Conservation (phyloP, 139 green algal genomes). For the Closterium sp. region DNA sequence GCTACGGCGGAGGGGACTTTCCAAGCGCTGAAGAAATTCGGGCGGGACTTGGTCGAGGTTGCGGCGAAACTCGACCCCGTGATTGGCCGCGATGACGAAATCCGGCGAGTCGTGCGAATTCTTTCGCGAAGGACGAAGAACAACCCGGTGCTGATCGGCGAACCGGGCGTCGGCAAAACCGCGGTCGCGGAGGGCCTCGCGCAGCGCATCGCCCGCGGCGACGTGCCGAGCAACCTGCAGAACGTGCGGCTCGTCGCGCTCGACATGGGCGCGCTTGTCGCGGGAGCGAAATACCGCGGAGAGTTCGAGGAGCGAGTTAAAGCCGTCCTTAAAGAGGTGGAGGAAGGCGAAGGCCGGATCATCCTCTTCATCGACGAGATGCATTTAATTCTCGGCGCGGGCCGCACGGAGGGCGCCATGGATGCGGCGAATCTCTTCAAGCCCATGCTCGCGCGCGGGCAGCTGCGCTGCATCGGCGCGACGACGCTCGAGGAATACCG, state of each 20-base stretch:
- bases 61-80: constrained; percentile 59
- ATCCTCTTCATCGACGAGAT: constrained; percentile 97
- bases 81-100: constrained; percentile 58
- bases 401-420: constrained; percentile 74
- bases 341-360: constrained; percentile 64
- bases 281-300: constrained; percentile 85
- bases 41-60: constrained; percentile 53
- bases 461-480: constrained; percentile 88
- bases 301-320: constrained; percentile 96
- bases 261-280: constrained; percentile 89
- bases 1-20: constrained; percentile 32
- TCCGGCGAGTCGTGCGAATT: constrained; percentile 53
- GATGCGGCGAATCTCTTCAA: constrained; percentile 96
- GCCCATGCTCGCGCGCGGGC: constrained; percentile 89
- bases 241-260: constrained; percentile 72
- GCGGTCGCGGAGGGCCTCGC: constrained; percentile 82
- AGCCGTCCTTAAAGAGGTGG: constrained; percentile 73
- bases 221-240: constrained; percentile 69
- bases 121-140: constrained; percentile 55
- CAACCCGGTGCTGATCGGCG: constrained; percentile 74
- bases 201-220: constrained; percentile 79
- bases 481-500: constrained; percentile 59
- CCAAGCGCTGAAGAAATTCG: constrained; percentile 55
- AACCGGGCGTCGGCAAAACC: constrained; percentile 76
- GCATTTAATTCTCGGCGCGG: constrained; percentile 70